Percentiles rank a stretch among this genome's conserved stretches.
Evolutionary conservation across 108 stramenopile species (phyloP).

Genomic region (Stephanodiscus triporus): DNA sequence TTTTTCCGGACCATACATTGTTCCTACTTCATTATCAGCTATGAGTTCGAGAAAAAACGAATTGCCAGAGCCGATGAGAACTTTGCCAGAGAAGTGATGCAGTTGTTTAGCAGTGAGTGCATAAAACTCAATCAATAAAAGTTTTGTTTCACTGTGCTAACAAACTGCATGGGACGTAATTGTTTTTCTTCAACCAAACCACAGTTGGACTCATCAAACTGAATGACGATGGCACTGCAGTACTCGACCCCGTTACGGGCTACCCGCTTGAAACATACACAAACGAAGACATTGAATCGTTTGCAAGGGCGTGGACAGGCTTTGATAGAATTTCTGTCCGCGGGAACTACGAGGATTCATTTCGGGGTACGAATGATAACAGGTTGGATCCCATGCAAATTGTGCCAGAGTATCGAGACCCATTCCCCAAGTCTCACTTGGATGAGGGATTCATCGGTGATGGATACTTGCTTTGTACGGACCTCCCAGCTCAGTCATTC

Average conservation of each 20-base stretch:
- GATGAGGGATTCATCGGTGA: conserved; percentile 67
- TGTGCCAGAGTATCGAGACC: conserved; percentile 50
- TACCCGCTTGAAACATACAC: conserved; percentile 58
- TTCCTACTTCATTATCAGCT: too few relatives aligned
- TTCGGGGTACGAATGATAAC: conserved; percentile 19
- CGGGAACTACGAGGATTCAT: conserved; percentile 51
- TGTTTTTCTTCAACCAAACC: conserved; percentile 47
- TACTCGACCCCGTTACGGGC: conserved; percentile 39
- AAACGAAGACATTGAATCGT: conserved; percentile 72
- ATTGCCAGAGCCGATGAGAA: conserved; percentile 35
- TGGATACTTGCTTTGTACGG: conserved; percentile 63
- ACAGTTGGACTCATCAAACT: conserved; percentile 65
- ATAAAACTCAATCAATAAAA: too few relatives aligned
- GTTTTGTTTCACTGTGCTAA: neutral
- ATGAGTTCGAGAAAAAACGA: conserved; percentile 21
- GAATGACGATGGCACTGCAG: conserved; percentile 64
- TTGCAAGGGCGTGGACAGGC: conserved; percentile 74
- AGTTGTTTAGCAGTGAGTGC: conserved; percentile 11
- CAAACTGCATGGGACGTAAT: neutral
- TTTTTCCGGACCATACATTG: too few relatives aligned
- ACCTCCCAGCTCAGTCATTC: conserved; percentile 58
- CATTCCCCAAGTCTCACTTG: conserved; percentile 69
- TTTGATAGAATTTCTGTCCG: conserved; percentile 43
- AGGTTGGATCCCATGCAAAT: conserved; percentile 59
- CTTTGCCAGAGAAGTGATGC: conserved; percentile 51